Percentiles rank a stretch among this genome's conserved stretches.
Evolutionary conservation across 1,284 basidiomycete species (phyloP).

Genomic region (Papiliotrema terrestris): DNA sequence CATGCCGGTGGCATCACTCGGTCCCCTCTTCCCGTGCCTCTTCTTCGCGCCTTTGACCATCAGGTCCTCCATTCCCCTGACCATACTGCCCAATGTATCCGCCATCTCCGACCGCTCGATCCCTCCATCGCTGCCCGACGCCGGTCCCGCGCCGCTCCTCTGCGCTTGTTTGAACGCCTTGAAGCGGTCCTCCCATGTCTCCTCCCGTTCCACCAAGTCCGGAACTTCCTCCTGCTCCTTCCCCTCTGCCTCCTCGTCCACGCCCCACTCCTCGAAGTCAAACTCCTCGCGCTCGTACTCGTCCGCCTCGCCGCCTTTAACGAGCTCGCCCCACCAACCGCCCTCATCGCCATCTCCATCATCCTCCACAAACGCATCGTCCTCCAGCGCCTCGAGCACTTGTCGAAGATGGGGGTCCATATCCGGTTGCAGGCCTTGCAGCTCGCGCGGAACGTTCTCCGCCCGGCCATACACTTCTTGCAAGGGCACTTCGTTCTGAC

Average conservation of each 20-base stretch:
- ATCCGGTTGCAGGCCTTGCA: slow-evolving; percentile 87
- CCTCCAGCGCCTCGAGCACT: slow-evolving; percentile 88
- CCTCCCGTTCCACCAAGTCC: slow-evolving; percentile 38
- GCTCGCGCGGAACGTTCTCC: slow-evolving; percentile 67
- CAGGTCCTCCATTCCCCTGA: slow-evolving; percentile 56
- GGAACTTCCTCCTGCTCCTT: slow-evolving; percentile 29
- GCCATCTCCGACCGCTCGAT: slow-evolving; percentile 65
- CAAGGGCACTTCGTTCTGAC: slow-evolving; percentile 66
- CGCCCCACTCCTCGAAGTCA: slow-evolving; percentile 66
- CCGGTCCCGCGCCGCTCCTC: slow-evolving; percentile 7
- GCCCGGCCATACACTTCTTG: slow-evolving; percentile 63
- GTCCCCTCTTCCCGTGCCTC: slow-evolving; percentile 64
- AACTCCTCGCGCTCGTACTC: slow-evolving; percentile 53
- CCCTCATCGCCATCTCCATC: slow-evolving; percentile 57
- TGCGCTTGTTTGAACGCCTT: slow-evolving; percentile 62
- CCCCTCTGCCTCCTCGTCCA: slow-evolving; percentile 20
- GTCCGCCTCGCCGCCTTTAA: slow-evolving; percentile 57
- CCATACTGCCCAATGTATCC: slow-evolving; percentile 72
- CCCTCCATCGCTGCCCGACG: slow-evolving; percentile 33
- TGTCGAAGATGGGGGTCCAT: slow-evolving; percentile 96
- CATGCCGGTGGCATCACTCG: slow-evolving; percentile 78
- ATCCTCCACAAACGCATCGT: slow-evolving; percentile 87
- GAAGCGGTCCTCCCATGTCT: slow-evolving; percentile 70
- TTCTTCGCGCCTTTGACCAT: slow-evolving; percentile 70
- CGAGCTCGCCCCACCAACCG: slow-evolving; percentile 43